Evolutionary conservation across 1,284 basidiomycete species (phyloP).

Genomic region (Somion occarium): DNA sequence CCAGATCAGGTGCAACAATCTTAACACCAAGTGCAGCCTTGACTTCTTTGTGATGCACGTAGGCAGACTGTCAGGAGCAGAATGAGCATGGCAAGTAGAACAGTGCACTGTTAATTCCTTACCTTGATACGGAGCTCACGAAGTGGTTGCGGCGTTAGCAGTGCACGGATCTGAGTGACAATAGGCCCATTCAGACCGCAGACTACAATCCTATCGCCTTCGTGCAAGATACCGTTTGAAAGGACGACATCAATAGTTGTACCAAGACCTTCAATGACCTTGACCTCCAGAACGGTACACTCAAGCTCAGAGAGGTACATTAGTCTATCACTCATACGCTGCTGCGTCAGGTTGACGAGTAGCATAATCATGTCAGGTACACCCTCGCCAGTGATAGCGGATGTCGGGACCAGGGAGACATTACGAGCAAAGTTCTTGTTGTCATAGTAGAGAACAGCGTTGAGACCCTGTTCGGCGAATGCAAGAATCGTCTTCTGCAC

Average conservation of each 20-base stretch:
- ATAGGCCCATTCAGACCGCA: slow-evolving; percentile 98
- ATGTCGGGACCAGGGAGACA: slow-evolving; percentile 96
- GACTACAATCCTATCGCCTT: slow-evolving; percentile 94
- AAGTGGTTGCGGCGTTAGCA: slow-evolving; percentile 95
- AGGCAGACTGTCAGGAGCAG: slow-evolving; percentile 76
- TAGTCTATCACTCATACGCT: slow-evolving; percentile 94
- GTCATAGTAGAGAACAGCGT: slow-evolving; percentile 94
- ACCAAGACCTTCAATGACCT: slow-evolving; percentile 97
- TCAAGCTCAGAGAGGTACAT: slow-evolving; percentile 99
- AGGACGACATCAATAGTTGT: slow-evolving; percentile 98
- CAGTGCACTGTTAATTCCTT: too few relatives aligned
- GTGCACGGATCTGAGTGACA: slow-evolving; percentile 90
- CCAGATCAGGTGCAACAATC: slow-evolving; percentile 92
- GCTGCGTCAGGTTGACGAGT: slow-evolving; percentile 95
- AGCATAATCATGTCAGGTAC: slow-evolving; percentile 99
- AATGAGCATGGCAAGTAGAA: too few relatives aligned
- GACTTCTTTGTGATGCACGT: slow-evolving; percentile 98
- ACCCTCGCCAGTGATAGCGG: slow-evolving; percentile 97
- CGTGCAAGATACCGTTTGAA: slow-evolving; percentile 90
- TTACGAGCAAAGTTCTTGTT: slow-evolving; percentile 96
- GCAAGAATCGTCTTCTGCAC: slow-evolving; percentile 83
- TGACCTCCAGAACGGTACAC: slow-evolving; percentile 99
- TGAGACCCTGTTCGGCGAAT: slow-evolving; percentile 97
- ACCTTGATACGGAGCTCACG: slow-evolving; percentile 96
- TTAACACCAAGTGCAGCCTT: slow-evolving; percentile 98